Evolutionary conservation across 2,329 filamentous ascomycete genomes (phyloP).

Genomic region (Ilyonectria destructans): DNA sequence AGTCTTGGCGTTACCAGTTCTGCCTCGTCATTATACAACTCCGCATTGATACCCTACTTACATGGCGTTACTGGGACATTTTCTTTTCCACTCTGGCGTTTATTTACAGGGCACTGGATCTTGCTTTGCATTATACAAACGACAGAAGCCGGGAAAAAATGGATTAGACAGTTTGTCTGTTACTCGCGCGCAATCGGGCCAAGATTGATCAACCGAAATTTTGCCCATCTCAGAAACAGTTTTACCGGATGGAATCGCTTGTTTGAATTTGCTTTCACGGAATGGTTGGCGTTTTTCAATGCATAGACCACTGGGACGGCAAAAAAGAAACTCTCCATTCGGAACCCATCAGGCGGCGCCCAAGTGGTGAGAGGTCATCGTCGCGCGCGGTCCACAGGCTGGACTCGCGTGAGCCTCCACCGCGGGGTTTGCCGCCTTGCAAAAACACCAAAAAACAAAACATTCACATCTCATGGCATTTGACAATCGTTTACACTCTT

Average conservation of each 20-base stretch:
- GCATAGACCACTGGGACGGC: conserved; percentile 42
- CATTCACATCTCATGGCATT: conserved; percentile 41
- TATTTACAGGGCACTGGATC: conserved; percentile 30
- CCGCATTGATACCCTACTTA: conserved; percentile 47
- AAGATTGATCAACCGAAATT: conserved; percentile 40
- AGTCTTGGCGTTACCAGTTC: conserved; percentile 32
- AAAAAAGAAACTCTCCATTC: conserved; percentile 43
- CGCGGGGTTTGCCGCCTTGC: conserved; percentile 7
- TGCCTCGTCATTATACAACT: conserved; percentile 42
- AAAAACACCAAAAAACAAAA: conserved; percentile 28
- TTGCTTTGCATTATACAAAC: conserved; percentile 39
- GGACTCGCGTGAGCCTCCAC: conserved; percentile 37
- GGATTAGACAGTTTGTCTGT: conserved; percentile 41
- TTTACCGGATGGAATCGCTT: conserved; percentile 42
- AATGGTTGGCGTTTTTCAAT: conserved; percentile 43
- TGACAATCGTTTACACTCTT: conserved; percentile 44
- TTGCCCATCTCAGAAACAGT: conserved; percentile 43
- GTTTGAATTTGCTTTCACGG: conserved; percentile 42
- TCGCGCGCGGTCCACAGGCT: conserved; percentile 35
- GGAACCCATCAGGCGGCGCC: conserved; percentile 33
- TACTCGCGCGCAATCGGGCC: conserved; percentile 44
- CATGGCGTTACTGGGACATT: conserved; percentile 39
- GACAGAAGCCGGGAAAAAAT: conserved; percentile 35
- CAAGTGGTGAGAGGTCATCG: conserved; percentile 20
- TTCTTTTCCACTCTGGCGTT: conserved; percentile 46